Evolutionary conservation across 2,329 filamentous ascomycete genomes (phyloP), one percentile per base, ranked within the genome.

Genomic region (Emergomyces orientalis): DNA sequence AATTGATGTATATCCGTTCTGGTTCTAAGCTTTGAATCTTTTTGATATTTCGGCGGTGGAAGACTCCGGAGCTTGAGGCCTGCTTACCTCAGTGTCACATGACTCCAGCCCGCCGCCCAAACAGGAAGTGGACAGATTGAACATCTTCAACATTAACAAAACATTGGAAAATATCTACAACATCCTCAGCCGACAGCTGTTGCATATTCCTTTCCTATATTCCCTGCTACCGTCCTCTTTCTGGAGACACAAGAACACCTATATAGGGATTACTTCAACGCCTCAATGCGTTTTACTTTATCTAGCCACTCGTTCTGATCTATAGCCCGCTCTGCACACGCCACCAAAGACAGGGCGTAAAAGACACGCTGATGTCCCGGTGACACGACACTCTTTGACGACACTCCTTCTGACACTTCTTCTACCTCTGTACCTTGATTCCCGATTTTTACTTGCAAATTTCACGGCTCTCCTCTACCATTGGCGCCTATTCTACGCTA

Each of bases 351-450:
- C 43, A n/a, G 55, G 30, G 51, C 34, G 58, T 52, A 60, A 78
- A 79, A 73, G 83, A 77, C 62, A 76, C 72, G 67, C 78, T 80
- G 73, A 84, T 86, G 69, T 66, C 68, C 67, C 66, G 69, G 68
- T 67, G 70, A 71, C 67, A 69, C 63, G 60, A 61, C 22, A 39
- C 52, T 34, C 58, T 62, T 57, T 41, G 61, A 30, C 63, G 41
- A 60, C 54, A 37, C 27, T 30, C 52, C 22, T 27, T 64, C 68
- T 67, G 68, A 66, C 62, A 65, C 66, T 67, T 65, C 60, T 61
- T 69, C 19, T 25, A 34, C 32, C 30, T 47, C n/a, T 32, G 9
- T n/a, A 11, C 5, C 30, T 54, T 54, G 17, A 5, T n/a, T 34
- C 17, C n/a, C 13, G n/a, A 6, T 3, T 32, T 5, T 19, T 34